Conservation (phyloP, 305 asterid genomes). For the Euphrasia arctica region DNA sequence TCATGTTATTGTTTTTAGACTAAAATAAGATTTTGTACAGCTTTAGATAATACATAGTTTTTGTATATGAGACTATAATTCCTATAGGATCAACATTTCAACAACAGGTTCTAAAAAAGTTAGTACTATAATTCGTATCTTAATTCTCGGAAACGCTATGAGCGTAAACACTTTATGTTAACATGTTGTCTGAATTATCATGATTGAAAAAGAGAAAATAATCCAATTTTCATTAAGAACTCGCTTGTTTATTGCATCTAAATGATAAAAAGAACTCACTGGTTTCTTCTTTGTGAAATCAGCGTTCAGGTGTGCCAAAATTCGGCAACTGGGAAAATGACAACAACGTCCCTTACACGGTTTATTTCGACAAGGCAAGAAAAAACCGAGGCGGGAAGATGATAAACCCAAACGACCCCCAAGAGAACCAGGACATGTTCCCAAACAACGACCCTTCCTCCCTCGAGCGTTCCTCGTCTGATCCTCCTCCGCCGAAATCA, state of each 20-base stretch:
- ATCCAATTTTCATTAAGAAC: too few species aligned
- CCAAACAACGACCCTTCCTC: constrained; percentile 29
- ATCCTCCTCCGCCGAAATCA: constrained; percentile 24
- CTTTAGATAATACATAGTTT: too few species aligned
- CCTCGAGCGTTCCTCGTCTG: constrained; percentile 16
- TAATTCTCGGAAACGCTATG: too few species aligned
- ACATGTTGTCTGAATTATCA: too few species aligned
- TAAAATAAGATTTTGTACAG: too few species aligned
- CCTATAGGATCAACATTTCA: too few species aligned
- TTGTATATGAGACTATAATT: too few species aligned
- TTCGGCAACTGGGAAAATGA: constrained; percentile 81
- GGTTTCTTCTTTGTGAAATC: constrained; percentile 12
- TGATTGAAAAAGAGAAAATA: too few species aligned
- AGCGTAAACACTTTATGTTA: too few species aligned
- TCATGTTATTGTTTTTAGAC: too few species aligned
- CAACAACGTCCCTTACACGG: constrained; percentile 67
- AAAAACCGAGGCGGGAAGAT: constrained; percentile 61
- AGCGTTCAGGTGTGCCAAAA: constrained; percentile 65
- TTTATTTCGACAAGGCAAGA: constrained; percentile 69
- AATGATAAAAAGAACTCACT: background rate
- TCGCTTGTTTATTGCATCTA: background rate
- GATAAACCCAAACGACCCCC: constrained; percentile 79
- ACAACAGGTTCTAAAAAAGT: too few species aligned
- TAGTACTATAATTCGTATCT: too few species aligned
- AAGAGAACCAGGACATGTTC: constrained; percentile 60